Conservation (phyloP, 2,329 filamentous ascomycete genomes). For the Fusarium caatingaense region DNA sequence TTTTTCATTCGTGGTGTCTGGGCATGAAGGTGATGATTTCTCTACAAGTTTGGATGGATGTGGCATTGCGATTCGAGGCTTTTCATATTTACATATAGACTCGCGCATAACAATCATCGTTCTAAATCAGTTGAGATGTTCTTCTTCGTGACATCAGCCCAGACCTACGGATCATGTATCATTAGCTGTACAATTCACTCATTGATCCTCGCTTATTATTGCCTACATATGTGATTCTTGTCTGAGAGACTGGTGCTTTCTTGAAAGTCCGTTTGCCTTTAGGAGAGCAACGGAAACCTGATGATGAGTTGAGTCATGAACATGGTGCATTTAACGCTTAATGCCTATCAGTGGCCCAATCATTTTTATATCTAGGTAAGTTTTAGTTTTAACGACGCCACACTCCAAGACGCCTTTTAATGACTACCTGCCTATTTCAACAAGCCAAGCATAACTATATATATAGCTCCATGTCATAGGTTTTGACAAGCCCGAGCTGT, state of each 20-base stretch:
- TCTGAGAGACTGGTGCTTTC: not conserved
- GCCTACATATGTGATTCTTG: not conserved
- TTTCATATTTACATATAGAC: conserved; percentile 49
- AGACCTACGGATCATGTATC: conserved; percentile 39
- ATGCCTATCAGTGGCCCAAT: too few species aligned
- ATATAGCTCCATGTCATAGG: not conserved
- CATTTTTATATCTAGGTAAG: not conserved
- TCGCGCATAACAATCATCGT: conserved; percentile 50
- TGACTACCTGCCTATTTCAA: not conserved
- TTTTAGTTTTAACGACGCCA: not conserved
- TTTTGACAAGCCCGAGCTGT: not conserved
- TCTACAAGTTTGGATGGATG: conserved; percentile 38
- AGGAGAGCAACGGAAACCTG: too few species aligned
- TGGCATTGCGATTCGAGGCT: conserved; percentile 47
- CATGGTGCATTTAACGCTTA: not conserved
- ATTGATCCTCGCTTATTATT: conserved; percentile 7
- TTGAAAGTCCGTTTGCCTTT: not conserved
- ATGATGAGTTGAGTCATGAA: not conserved
- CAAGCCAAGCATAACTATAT: not conserved
- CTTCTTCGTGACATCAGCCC: conserved; percentile 31
- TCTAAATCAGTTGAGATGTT: conserved; percentile 42
- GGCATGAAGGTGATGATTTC: conserved; percentile 47
- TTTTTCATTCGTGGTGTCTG: conserved; percentile 47
- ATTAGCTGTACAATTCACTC: conserved; percentile 43
- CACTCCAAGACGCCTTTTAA: not conserved